Evolutionary conservation across 2,329 filamentous ascomycete genomes (phyloP).

Genomic region (Diaporthe sp.): DNA sequence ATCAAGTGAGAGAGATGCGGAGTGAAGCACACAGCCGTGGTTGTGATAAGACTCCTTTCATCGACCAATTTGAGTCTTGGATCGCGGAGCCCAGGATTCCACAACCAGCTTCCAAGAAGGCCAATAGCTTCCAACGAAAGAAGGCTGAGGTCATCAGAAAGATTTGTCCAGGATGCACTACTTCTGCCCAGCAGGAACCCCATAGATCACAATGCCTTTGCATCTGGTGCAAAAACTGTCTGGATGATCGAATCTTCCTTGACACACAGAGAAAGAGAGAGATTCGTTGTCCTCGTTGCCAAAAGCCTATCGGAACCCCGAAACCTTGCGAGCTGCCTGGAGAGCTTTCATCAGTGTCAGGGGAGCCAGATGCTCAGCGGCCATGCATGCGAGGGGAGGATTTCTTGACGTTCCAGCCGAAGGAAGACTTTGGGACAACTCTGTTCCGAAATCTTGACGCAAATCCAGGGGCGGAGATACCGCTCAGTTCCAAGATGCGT

Average conservation of each 20-base stretch:
- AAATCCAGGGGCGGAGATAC: background rate
- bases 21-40: background rate
- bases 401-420: background rate
- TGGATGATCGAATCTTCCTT: too few relatives aligned
- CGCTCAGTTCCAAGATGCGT: slow-evolving; percentile 1
- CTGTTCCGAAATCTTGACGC: background rate
- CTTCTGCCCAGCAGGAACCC: too few relatives aligned
- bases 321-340: too few relatives aligned
- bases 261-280: background rate
- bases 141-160: too few relatives aligned
- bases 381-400: background rate
- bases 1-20: background rate
- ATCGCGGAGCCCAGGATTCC: background rate
- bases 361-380: background rate
- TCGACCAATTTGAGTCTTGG: background rate
- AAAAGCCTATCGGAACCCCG: too few relatives aligned
- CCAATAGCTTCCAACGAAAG: too few relatives aligned
- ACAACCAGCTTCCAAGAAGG: too few relatives aligned
- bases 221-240: too few relatives aligned
- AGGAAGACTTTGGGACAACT: background rate
- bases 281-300: background rate
- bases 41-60: background rate
- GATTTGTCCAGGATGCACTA: too few relatives aligned
- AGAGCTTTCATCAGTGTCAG: too few relatives aligned
- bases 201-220: too few relatives aligned